A percentile compares a stretch with the other conserved stretches of the same genome.
These are phyloP conservation scores for Bipolaris sorokiniana DNA, from an alignment of 2,329 filamentous ascomycete genomes.

Conservation along the genomic window DNA sequence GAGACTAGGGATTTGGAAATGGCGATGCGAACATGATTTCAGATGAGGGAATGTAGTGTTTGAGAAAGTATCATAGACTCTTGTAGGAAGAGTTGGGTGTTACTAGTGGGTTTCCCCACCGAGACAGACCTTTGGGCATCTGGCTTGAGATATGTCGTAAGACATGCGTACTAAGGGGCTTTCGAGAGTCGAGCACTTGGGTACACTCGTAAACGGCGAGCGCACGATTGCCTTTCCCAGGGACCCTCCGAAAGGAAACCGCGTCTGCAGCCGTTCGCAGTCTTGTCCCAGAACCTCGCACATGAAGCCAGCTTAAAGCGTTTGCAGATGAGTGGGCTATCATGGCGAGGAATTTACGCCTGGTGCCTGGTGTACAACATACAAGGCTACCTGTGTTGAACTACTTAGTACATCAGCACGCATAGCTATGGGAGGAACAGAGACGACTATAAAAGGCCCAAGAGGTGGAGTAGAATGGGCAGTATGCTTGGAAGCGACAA, in stretches of 20 bases:
- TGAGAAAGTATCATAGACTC: not conserved
- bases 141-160: not conserved
- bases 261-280: not conserved
- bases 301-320: not conserved
- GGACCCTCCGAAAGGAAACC: not conserved
- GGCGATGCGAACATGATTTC: constrained; percentile 43
- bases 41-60: not conserved
- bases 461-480: too few relatives aligned
- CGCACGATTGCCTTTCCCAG: not conserved
- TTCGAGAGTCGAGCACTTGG: not conserved
- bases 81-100: not conserved
- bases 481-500: too few relatives aligned
- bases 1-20: constrained; percentile 46
- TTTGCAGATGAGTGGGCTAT: not conserved
- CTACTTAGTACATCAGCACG: not conserved
- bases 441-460: too few relatives aligned
- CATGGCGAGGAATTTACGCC: not conserved
- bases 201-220: not conserved
- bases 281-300: not conserved
- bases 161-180: not conserved
- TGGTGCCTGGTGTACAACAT: too few relatives aligned
- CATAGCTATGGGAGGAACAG: not conserved
- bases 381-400: not conserved
- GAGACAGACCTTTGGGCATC: not conserved
- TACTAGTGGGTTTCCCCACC: not conserved